Evolutionary conservation across 179 eudicot genomes (phyloP).

Genomic region (Beta corolliflora): DNA sequence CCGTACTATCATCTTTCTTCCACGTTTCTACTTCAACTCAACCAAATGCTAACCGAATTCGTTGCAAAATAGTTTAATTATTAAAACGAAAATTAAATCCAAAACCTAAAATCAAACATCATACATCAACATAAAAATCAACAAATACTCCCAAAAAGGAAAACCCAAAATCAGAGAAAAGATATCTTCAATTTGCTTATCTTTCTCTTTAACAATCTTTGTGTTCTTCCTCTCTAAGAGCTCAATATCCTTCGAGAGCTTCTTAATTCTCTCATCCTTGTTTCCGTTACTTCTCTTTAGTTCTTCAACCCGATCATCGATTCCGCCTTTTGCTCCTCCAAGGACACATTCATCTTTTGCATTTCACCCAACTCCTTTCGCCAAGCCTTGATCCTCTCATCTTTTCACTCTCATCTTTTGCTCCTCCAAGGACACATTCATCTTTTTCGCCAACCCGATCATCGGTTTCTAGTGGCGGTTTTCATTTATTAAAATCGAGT

Average conservation of each 20-base stretch:
- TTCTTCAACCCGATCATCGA: neutral
- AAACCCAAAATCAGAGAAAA: no score
- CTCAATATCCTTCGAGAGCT: neutral
- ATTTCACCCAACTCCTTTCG: neutral
- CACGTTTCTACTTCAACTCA: no score
- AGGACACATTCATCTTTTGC: neutral
- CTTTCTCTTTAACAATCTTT: neutral
- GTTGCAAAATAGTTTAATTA: no score
- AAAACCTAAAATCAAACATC: no score
- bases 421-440: constrained; percentile 25
- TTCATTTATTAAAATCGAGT: constrained; percentile 60
- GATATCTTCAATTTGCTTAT: neutral
- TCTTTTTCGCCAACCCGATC: no score
- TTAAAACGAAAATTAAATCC: no score
- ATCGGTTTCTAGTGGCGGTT: constrained; percentile 62
- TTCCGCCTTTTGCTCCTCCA: constrained; percentile 5
- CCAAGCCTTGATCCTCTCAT: neutral
- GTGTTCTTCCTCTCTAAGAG: neutral
- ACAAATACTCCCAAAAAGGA: no score
- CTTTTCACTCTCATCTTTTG: constrained; percentile 9
- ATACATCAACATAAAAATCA: no score
- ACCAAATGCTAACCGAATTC: no score
- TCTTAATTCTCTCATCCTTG: neutral
- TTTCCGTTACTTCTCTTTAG: neutral
- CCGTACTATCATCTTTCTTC: no score